Percentiles rank a stretch among this genome's conserved stretches.
Conservation (phyloP, 306 rosid genomes). For the Vigna nakashimae region DNA sequence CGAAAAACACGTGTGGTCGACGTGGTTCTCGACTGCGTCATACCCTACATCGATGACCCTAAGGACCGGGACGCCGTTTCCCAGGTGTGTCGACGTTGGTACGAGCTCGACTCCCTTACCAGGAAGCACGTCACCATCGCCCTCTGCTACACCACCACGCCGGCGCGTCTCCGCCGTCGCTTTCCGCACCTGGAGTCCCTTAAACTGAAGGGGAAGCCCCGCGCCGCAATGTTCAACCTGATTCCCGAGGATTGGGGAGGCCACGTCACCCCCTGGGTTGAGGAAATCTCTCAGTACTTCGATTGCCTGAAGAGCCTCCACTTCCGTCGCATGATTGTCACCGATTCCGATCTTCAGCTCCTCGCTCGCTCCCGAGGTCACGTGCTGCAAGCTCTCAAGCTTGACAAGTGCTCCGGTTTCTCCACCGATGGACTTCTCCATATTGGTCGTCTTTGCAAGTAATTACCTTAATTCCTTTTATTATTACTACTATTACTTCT, state of each 20-base stretch:
- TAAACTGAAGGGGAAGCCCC: constrained; percentile 84
- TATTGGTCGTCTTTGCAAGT: constrained; percentile 84
- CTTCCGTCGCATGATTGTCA: constrained; percentile 90
- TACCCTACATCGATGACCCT: constrained; percentile 77
- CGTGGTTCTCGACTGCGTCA: constrained; percentile 66
- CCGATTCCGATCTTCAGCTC: constrained; percentile 77
- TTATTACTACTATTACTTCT: no score
- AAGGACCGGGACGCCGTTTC: constrained; percentile 88
- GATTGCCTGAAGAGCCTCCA: constrained; percentile 75
- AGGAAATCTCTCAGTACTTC: constrained; percentile 67
- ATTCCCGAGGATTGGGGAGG: constrained; percentile 99
- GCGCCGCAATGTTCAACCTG: constrained; percentile 96
- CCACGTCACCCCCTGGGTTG: constrained; percentile 83
- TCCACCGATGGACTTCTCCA: constrained; percentile 76
- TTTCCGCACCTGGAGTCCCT: constrained; percentile 81
- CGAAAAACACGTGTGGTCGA: constrained; percentile 53
- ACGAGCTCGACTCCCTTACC: constrained; percentile 84
- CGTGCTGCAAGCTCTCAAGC: constrained; percentile 71
- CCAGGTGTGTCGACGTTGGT: constrained; percentile 87
- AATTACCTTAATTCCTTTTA: neutral
- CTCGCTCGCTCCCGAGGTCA: constrained; percentile 74
- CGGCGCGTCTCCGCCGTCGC: constrained; percentile 69
- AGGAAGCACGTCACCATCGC: constrained; percentile 95
- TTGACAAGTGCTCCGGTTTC: constrained; percentile 92
- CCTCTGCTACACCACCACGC: constrained; percentile 87